These are phyloP conservation scores for Ophiocordyceps sinensis DNA, from an alignment of 2,329 filamentous ascomycete genomes.

Conservation along the genomic window DNA sequence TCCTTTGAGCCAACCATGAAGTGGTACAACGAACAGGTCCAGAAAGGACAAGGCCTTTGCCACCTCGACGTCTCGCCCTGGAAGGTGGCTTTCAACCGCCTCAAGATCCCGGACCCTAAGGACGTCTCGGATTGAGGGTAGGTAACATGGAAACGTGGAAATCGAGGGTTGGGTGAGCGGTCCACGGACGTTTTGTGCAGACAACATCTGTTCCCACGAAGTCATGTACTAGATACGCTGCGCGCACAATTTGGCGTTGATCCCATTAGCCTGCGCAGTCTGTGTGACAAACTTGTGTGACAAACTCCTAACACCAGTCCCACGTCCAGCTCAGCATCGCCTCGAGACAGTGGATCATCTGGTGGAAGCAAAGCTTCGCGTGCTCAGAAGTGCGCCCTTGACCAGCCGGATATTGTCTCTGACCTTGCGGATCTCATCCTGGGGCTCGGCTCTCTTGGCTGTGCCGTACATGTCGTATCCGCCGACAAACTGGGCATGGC, in stretches of 20 bases:
- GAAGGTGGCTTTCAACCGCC: conserved; percentile 22
- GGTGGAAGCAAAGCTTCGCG: conserved; percentile 49
- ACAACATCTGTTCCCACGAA: too few relatives aligned
- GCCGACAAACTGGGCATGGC: conserved; percentile 20
- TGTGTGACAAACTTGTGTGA: neutral
- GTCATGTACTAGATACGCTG: too few relatives aligned
- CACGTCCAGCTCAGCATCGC: neutral
- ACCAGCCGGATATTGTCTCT: conserved; percentile 65
- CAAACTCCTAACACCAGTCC: neutral
- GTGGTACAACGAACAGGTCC: conserved; percentile 35
- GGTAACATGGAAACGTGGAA: neutral
- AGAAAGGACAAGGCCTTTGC: conserved; percentile 32
- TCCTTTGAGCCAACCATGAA: conserved; percentile 30
- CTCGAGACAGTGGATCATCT: conserved; percentile 7
- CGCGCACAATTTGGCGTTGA: too few relatives aligned
- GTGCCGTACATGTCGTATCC: conserved; percentile 27
- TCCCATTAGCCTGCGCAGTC: neutral
- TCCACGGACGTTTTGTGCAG: too few relatives aligned
- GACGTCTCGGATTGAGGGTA: neutral
- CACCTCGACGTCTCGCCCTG: conserved; percentile 32
- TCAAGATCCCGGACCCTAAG: conserved; percentile 12
- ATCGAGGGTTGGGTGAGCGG: too few relatives aligned
- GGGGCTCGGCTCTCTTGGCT: conserved; percentile 33
- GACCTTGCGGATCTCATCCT: conserved; percentile 58
- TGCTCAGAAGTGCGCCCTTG: conserved; percentile 64